Base-by-base conservation (phyloP, 768 basidiomycete genomes). In the Sarcodon aspratus region DNA sequence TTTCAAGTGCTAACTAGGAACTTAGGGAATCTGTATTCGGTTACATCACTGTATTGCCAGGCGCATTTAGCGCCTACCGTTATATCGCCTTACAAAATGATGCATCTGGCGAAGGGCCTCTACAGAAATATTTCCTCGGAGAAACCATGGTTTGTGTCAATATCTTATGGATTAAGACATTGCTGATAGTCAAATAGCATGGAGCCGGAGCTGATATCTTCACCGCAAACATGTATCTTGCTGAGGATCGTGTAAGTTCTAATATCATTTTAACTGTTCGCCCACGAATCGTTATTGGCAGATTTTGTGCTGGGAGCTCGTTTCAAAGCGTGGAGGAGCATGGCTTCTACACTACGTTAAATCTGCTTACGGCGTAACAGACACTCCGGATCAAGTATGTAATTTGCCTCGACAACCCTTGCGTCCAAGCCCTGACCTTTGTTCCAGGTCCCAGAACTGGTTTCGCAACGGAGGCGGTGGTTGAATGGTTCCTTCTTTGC, bases 401-500 rank as follows among this genome's bases (percentile, higher is more conserved):
- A 13, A 0, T 33, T 11, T 7, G 18, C 12, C 33, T 36, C n/a
- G 10, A 33, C 35, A 50, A 13, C 45, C 10, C 42, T 37, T n/a
- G 8, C 34, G 13, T 12, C n/a, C 15, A 18, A 13, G 47, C 38
- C 47, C 47, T 9, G 12, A 13, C 40, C 15, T 27, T 42, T 44
- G 6, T 18, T 35, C 6, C 54, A 84, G 78, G 81, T 95, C 13
- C 90, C 95, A 0, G 95, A 97, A 62, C 67, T 98, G 52, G 91
- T 99, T 57, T 89, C 89, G 0, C 95, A 98, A 61, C 84, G 95
- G 46, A 78, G 95, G 35, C 83, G 94, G 36, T 98, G 95, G 95
- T 75, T 99, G 27, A 97, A 97, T 63, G 92, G 95, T 11, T 94
- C 91, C 3, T 98, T 99, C 80, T 99, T 99, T 65, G 96, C 94